phyloP scores from a whole-genome alignment of 306 rosid genomes.

The Spatholobus suberectus region DNA sequence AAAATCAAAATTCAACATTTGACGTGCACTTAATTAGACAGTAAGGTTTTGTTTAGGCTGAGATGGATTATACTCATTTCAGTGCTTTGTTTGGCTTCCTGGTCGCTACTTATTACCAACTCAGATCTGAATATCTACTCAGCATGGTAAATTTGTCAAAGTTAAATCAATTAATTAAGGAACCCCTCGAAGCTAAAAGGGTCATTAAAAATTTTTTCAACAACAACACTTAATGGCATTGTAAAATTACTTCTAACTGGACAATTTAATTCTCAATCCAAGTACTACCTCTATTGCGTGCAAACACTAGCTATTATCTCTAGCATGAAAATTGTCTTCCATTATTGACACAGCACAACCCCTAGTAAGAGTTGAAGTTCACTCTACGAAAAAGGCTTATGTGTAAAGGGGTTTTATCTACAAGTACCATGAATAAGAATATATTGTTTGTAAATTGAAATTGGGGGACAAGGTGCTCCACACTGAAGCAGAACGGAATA shows the following conservation, averaged over 20 bases:
- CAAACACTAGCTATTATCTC: not conserved
- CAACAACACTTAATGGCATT: slow-evolving; percentile 20
- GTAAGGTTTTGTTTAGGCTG: not conserved
- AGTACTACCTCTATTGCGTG: not conserved
- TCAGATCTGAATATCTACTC: slow-evolving; percentile 40
- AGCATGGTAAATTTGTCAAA: slow-evolving; percentile 15
- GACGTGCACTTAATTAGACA: not conserved
- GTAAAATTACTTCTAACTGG: slow-evolving; percentile 17
- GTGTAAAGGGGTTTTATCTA: slow-evolving; percentile 26
- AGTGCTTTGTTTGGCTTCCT: slow-evolving; percentile 15
- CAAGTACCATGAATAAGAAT: slow-evolving; percentile 34
- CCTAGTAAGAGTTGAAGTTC: slow-evolving; percentile 35
- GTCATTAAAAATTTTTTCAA: slow-evolving; percentile 1
- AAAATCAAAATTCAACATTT: slow-evolving; percentile 4
- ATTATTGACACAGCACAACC: slow-evolving; percentile 10
- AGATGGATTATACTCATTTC: slow-evolving; percentile 16
- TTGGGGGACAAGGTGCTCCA: slow-evolving; percentile 27
- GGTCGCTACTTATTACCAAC: not conserved
- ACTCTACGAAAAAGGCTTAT: not conserved
- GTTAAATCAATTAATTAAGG: slow-evolving; percentile 22
- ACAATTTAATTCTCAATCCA: not conserved
- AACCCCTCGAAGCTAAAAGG: slow-evolving; percentile 30
- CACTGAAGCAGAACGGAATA: not conserved
- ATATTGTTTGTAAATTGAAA: slow-evolving; percentile 32
- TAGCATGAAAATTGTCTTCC: slow-evolving; percentile 10